These are phyloP conservation scores for Penicillium parvum DNA, from an alignment of 495 filamentous ascomycete species.

Conservation along the genomic window DNA sequence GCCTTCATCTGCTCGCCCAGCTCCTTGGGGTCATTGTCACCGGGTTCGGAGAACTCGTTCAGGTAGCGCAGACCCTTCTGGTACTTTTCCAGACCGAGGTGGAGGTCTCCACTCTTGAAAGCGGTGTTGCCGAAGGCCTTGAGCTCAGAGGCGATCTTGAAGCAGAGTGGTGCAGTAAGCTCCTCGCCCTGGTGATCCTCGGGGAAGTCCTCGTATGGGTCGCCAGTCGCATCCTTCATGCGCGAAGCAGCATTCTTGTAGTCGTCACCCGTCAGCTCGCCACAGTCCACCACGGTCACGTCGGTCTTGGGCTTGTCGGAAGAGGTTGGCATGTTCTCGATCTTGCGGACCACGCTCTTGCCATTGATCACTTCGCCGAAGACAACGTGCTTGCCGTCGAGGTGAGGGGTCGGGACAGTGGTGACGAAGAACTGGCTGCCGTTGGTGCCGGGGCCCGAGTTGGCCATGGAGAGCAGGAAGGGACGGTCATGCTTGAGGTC, in stretches of 20 bases:
- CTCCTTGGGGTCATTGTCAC: conserved; percentile 62
- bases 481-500: conserved; percentile 88
- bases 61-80: conserved; percentile 95
- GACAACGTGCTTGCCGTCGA: conserved; percentile 87
- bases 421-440: conserved; percentile 98
- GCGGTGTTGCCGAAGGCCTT: conserved; percentile 91
- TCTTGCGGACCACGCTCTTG: conserved; percentile 83
- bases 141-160: conserved; percentile 74
- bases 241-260: conserved; percentile 58
- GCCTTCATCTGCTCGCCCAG: conserved; percentile 61
- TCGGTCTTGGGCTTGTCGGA: conserved; percentile 75
- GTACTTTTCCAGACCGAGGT: conserved; percentile 84
- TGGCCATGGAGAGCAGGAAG: conserved; percentile 95
- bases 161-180: conserved; percentile 49
- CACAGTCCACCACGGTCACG: conserved; percentile 77
- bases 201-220: conserved; percentile 94
- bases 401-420: conserved; percentile 86
- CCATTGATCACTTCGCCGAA: conserved; percentile 66
- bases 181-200: conserved; percentile 73
- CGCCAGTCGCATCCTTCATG: conserved; percentile 72
- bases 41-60: conserved; percentile 74
- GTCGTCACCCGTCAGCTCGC: conserved; percentile 70
- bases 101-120: conserved; percentile 72
- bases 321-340: conserved; percentile 81
- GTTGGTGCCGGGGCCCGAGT: conserved; percentile 91